phyloP scores from a whole-genome alignment of 352 stramenopile genomes.

The Pythium rhizo-oryzae region DNA sequence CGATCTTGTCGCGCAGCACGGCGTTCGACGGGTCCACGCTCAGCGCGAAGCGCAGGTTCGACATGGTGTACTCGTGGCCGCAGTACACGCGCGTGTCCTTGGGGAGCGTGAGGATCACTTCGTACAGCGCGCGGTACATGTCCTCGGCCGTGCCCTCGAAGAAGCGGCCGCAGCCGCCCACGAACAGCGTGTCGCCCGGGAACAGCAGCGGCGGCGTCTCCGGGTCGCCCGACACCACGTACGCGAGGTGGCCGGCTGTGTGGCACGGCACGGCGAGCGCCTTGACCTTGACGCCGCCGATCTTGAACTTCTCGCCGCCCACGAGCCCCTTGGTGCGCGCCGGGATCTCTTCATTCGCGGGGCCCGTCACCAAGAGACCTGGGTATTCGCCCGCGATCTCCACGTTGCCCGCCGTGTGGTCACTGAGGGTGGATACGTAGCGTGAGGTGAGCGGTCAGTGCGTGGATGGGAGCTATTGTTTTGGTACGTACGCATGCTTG shows the following conservation, averaged over 20 bases:
- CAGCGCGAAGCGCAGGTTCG: constrained; percentile 93
- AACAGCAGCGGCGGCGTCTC: constrained; percentile 83
- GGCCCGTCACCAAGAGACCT: constrained; percentile 65
- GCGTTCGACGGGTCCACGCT: constrained; percentile 93
- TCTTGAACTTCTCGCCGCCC: constrained; percentile 82
- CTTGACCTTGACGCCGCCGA: constrained; percentile 74
- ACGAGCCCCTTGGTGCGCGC: constrained; percentile 63
- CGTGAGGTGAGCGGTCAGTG: background rate
- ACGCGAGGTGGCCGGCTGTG: constrained; percentile 84
- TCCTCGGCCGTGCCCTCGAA: constrained; percentile 90
- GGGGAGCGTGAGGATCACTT: constrained; percentile 84
- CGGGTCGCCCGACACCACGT: constrained; percentile 80
- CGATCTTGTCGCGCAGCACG: constrained; percentile 85
- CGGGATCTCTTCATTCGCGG: constrained; percentile 76
- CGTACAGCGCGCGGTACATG: constrained; percentile 89
- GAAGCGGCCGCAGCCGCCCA: constrained; percentile 84
- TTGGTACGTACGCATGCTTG: constrained; percentile 81
- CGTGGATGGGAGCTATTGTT: background rate
- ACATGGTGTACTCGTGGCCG: constrained; percentile 93
- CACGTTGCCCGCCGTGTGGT: constrained; percentile 82
- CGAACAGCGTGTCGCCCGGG: constrained; percentile 88
- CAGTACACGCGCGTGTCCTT: constrained; percentile 90
- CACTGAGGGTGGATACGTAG: constrained; percentile 34
- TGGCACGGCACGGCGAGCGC: constrained; percentile 85
- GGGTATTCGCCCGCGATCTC: constrained; percentile 70